Base-by-base conservation (phyloP, 192 early-diverging fungal genomes). In the Coemansia javaensis region DNA sequence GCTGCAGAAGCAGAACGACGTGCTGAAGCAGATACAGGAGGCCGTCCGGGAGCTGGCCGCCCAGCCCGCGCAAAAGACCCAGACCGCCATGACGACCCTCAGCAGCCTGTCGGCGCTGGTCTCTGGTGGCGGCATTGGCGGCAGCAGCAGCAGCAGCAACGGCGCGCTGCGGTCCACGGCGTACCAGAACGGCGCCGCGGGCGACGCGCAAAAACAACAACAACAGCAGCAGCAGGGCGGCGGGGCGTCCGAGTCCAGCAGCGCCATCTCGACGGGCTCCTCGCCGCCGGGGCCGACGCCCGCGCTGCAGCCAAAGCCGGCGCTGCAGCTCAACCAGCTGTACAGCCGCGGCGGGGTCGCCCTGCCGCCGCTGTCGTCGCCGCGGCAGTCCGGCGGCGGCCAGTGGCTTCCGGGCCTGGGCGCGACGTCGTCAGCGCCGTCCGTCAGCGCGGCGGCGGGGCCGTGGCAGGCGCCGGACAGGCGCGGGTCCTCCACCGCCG, bases 31-130 rank as follows among this genome's bases (percentile, higher is more conserved):
- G 17, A 49, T 73, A 4, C 52, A 53, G 22, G 43, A 50, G 5
- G 47, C 55, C 44, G 16, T 73, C 27, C 56, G 50, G 11, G 50
- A 60, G 35, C 27, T 65, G 36, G 45, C 40, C 0, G 24, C 45
- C 16, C 30, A 40, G 4, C 40, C 47, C 11, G 27, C 45, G 15
- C 67, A 44, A 39, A 43, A 48, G 32, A 24, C 69, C 1, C 53
- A 65, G 36, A 45, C 47, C 13, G 53, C 69, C 14, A 40, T 65
- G 57, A 43, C 53, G 9, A 50, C 48, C 1, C 53, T 57, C 18
- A 53, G 49, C 42, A 73, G 49, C 44, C 33, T 65, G 23, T 52
- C 53, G 13, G 56, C 61, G 2, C 38, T 57, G 17, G 52, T 73
- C 12, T 50, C 48, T 6, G 50, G 40, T n/a, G 34, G 36, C 12